phyloP scores from a whole-genome alignment of 163 green algal species.

The Trebouxiophyceae sp. region DNA sequence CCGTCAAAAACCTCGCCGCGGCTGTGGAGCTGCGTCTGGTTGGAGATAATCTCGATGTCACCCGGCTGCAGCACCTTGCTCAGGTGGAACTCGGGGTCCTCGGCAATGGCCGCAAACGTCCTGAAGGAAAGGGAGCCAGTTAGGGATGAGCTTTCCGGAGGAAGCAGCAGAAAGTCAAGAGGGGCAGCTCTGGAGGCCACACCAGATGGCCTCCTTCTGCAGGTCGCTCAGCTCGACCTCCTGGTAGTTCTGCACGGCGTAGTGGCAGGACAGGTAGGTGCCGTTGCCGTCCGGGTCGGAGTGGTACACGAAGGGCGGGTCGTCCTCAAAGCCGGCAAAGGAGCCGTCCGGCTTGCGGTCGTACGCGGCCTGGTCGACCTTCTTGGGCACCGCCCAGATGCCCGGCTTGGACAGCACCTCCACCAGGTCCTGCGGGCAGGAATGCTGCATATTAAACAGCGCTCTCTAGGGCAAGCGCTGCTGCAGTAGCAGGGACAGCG shows the following conservation, averaged over 20 bases:
- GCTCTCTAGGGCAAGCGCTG: no score
- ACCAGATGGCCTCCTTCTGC: slow-evolving; percentile 24
- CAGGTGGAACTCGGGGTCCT: slow-evolving; percentile 24
- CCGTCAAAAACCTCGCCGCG: slow-evolving; percentile 12
- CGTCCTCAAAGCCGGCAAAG: slow-evolving; percentile 6
- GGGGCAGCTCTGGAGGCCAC: not conserved
- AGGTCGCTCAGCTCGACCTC: slow-evolving; percentile 16
- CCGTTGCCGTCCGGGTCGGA: no score
- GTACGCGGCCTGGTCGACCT: slow-evolving; percentile 6
- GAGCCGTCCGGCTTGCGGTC: slow-evolving; percentile 6
- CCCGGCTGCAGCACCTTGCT: slow-evolving; percentile 9
- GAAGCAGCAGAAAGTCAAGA: not conserved
- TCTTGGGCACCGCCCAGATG: slow-evolving; percentile 6
- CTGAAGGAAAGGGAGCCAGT: slow-evolving; percentile 1
- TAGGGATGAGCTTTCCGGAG: not conserved
- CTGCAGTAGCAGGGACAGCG: no score
- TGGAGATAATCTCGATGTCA: slow-evolving; percentile 16
- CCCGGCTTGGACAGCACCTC: slow-evolving; percentile 10
- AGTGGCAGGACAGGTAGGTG: slow-evolving; percentile 22
- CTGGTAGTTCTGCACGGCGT: slow-evolving; percentile 12
- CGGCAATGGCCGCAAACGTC: slow-evolving; percentile 15
- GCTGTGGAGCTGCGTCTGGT: slow-evolving; percentile 13
- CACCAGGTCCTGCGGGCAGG: slow-evolving; percentile 26
- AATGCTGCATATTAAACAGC: no score
- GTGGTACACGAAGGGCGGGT: slow-evolving; percentile 18